Evolutionary conservation across 2,329 filamentous ascomycete genomes (phyloP), one percentile per base, ranked within the genome.

Genomic region (Ilyonectria destructans): DNA sequence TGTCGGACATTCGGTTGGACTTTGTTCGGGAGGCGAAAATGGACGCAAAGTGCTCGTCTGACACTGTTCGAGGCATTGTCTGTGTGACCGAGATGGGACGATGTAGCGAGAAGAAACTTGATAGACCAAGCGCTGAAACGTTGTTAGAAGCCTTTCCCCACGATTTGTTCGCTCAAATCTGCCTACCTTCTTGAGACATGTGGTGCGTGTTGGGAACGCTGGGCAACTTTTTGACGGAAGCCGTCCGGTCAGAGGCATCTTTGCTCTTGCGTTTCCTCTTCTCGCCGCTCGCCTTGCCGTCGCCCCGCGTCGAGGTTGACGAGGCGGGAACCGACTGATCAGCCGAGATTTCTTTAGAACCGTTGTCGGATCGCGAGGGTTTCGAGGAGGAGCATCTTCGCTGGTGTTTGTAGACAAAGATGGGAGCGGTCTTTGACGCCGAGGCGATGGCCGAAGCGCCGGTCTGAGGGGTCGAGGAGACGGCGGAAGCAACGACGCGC

Each of bases 21-120:
- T 85, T 86, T 23, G 82, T 81, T 61, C 85, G 87, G 65, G 84
- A 79, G 51, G 91, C 86, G 81, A 98, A 98, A 77, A 99, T 95
- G 77, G 92, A 88, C 69, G 93, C 91, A 81, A 98, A 98, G 57
- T 91, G 88, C 78, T 93, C 92, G 69, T 92, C 86, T 59, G 89
- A 90, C 52, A 95, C 88, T 21, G 88, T 85, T 75, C 89, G 90
- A 63, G 93, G 96, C 78, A 97, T 91, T 73, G 92, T 91, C 75
- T 92, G 91, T 57, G 92, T 95, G 72, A 98, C 90, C 62, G 94
- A 97, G 77, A 99, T 96, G 52, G 96, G 96, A 69, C 96, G 91
- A 83, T 99, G 94, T 73, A 97, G 92, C 70, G 95, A 97, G 86
- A 98, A 98, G 87, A 99, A 98, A 68, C 92, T 92, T 8, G 96